phyloP scores from a whole-genome alignment of 192 early-diverging fungal genomes.

The Glomus cerebriforme region DNA sequence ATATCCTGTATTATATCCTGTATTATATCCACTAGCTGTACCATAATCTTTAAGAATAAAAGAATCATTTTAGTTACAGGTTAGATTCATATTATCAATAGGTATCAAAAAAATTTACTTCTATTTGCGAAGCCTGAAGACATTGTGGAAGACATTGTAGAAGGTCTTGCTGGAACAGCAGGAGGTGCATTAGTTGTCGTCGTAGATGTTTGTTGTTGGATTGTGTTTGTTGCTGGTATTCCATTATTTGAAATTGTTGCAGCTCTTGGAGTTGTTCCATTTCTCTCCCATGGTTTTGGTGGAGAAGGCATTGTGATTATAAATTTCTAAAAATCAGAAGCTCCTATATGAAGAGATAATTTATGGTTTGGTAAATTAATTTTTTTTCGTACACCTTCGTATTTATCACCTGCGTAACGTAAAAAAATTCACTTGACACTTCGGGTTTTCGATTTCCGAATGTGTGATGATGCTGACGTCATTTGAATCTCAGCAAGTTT shows the following conservation, averaged over 20 bases:
- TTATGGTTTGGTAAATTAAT: too few relatives aligned
- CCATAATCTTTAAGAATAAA: conserved; percentile 41
- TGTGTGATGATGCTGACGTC: too few relatives aligned
- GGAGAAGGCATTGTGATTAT: conserved; percentile 51
- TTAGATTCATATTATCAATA: not conserved
- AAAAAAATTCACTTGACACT: too few relatives aligned
- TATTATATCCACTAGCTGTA: conserved; percentile 24
- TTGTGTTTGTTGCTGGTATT: conserved; percentile 38
- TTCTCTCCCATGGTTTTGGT: conserved; percentile 78
- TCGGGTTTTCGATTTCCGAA: too few relatives aligned
- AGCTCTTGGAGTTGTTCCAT: conserved; percentile 42
- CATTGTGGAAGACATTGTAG: conserved; percentile 26
- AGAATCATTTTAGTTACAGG: not conserved
- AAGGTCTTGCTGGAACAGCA: conserved; percentile 45
- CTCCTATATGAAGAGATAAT: too few relatives aligned
- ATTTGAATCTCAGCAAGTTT: too few relatives aligned
- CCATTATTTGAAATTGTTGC: conserved; percentile 37
- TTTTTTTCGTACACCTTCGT: too few relatives aligned
- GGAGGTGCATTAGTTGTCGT: conserved; percentile 31
- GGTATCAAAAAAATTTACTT: not conserved
- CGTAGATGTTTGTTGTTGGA: conserved; percentile 30
- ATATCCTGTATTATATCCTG: conserved; percentile 43
- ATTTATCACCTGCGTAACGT: too few relatives aligned
- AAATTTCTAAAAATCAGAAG: not conserved
- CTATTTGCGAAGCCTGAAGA: conserved; percentile 31